phyloP scores from a whole-genome alignment of 345 rosid species.

The Clausena lansium region DNA sequence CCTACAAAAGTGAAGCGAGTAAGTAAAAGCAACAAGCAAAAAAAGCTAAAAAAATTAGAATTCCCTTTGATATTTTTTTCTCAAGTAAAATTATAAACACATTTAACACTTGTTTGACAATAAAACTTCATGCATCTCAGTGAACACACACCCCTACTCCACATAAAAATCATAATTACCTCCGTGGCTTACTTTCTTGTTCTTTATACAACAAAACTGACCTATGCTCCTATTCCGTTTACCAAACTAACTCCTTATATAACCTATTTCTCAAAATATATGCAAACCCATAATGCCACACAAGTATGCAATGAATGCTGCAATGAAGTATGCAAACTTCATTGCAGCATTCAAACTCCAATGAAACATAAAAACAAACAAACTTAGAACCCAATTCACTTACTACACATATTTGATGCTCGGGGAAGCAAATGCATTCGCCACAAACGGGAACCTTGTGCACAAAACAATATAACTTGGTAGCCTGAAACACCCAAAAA shows the following conservation, averaged over 20 bases:
- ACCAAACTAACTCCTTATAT: not conserved
- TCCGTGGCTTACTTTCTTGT: not conserved
- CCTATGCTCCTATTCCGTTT: not conserved
- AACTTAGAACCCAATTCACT: constrained; percentile 5
- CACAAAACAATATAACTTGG: constrained; percentile 92
- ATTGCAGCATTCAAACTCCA: not conserved
- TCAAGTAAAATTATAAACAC: not conserved
- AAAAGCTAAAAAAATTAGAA: not conserved
- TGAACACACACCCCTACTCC: not conserved
- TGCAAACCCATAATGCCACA: not conserved
- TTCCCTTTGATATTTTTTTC: not conserved
- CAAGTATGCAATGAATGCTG: no score
- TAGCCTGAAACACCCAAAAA: constrained; percentile 65
- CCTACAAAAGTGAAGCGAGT: constrained; percentile 36
- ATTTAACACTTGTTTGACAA: not conserved
- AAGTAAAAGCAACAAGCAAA: constrained; percentile 2
- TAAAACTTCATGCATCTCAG: not conserved
- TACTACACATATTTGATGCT: constrained; percentile 97
- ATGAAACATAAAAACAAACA: not conserved
- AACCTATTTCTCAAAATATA: not conserved
- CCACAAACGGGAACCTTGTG: constrained; percentile 99
- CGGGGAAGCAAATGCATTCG: constrained; percentile 91
- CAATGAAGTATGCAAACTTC: not conserved
- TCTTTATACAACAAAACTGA: not conserved
- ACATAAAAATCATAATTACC: not conserved